Percentiles rank a stretch among this genome's conserved stretches.
These are phyloP conservation scores for Coemansia sp. DNA, from an alignment of 192 early-diverging fungal genomes.

Conservation along the genomic window DNA sequence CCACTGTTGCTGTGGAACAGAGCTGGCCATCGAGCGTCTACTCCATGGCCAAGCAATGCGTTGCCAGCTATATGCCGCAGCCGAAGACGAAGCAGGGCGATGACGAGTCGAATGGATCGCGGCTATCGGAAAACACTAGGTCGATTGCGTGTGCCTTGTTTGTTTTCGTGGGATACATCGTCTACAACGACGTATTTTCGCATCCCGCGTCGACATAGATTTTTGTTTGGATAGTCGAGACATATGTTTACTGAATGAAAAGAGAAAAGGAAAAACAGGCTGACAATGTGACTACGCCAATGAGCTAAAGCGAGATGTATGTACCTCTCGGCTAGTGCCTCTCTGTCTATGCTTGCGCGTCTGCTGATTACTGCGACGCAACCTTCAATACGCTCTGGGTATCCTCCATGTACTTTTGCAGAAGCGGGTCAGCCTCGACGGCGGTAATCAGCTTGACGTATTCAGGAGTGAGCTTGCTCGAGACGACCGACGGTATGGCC, in stretches of 20 bases:
- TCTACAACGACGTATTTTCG: conserved; percentile 36
- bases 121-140: conserved; percentile 18
- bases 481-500: conserved; percentile 2
- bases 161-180: conserved; percentile 38
- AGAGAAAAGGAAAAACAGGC: background rate
- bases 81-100: background rate
- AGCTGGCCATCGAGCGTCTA: conserved; percentile 18
- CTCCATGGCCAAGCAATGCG: conserved; percentile 19
- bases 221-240: background rate
- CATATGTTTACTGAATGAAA: background rate
- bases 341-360: too few species aligned
- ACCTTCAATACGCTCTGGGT: background rate
- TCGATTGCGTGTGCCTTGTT: conserved; percentile 24
- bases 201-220: conserved; percentile 3
- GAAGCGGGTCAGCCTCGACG: conserved; percentile 18
- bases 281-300: too few species aligned
- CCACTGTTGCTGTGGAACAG: conserved; percentile 15
- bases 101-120: conserved; percentile 8
- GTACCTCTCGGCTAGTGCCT: too few species aligned
- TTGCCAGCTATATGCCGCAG: conserved; percentile 5
- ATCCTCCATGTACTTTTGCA: conserved; percentile 1
- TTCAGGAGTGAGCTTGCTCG: conserved; percentile 26
- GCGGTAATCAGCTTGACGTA: conserved; percentile 26
- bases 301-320: too few species aligned
- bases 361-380: background rate